These are phyloP conservation scores for Pseudocercospora macadamiae DNA, from an alignment of 2,329 filamentous ascomycete genomes.

Conservation along the genomic window DNA sequence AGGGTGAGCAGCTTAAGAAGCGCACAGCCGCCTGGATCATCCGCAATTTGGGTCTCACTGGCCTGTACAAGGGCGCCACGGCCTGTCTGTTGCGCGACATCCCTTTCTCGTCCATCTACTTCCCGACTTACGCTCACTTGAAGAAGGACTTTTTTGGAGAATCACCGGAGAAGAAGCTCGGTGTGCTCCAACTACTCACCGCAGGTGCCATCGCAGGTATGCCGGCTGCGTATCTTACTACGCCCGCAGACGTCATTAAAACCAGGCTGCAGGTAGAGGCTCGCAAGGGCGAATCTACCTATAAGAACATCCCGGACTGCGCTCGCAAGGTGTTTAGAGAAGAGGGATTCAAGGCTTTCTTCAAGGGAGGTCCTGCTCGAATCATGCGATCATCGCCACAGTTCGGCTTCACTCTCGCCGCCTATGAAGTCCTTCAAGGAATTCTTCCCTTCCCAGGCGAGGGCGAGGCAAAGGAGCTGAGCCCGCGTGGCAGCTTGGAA, in stretches of 20 bases:
- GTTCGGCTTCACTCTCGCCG: conserved; percentile 95
- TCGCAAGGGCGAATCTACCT: conserved; percentile 87
- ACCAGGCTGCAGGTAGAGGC: conserved; percentile 96
- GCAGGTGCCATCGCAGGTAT: conserved; percentile 80
- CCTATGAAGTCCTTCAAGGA: conserved; percentile 88
- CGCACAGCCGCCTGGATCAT: conserved; percentile 98
- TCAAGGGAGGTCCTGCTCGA: conserved; percentile 95
- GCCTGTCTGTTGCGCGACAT: conserved; percentile 95
- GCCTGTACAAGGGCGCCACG: conserved; percentile 94
- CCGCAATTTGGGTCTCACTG: conserved; percentile 87
- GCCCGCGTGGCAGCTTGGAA: conserved; percentile 60
- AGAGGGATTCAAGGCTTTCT: conserved; percentile 95
- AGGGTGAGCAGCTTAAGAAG: conserved; percentile 78
- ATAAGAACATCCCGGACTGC: conserved; percentile 84
- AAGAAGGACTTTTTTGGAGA: conserved; percentile 96
- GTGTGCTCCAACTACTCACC: conserved; percentile 85
- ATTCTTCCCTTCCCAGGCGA: conserved; percentile 76
- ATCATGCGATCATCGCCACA: conserved; percentile 94
- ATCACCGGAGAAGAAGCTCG: conserved; percentile 80
- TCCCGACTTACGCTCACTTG: conserved; percentile 92
- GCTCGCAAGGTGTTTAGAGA: conserved; percentile 82
- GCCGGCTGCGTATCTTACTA: conserved; percentile 78
- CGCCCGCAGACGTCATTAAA: conserved; percentile 98
- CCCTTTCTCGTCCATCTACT: conserved; percentile 98
- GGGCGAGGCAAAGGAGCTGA: conserved; percentile 53